These are phyloP conservation scores for Debaryomyces sp. DNA, from an alignment of 1,139 yeast species.

Conservation along the genomic window DNA sequence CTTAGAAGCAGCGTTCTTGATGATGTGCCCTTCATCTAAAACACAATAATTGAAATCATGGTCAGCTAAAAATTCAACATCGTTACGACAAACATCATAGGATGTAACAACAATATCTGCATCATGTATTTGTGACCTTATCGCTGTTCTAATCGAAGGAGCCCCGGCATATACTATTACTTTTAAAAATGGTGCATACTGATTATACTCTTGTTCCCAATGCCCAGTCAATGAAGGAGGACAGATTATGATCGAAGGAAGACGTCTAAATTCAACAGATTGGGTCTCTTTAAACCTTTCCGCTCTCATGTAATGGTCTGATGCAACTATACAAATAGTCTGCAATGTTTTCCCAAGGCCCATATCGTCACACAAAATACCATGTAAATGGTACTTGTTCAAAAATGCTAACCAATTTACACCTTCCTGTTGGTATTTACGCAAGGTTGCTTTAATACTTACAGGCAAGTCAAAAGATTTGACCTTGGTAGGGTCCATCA, in stretches of 20 bases:
- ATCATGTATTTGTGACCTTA: conserved; percentile 54
- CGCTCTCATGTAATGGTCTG: conserved; percentile 88
- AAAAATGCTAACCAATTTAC: conserved; percentile 97
- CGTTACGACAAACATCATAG: conserved; percentile 95
- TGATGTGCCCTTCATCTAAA: conserved; percentile 96
- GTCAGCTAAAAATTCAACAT: conserved; percentile 61
- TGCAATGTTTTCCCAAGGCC: conserved; percentile 97
- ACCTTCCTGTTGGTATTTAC: conserved; percentile 98
- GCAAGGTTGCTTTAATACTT: conserved; percentile 85
- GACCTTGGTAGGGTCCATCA: conserved; percentile 97
- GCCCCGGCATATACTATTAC: conserved; percentile 91
- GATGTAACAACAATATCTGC: conserved; percentile 91
- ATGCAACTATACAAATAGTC: conserved; percentile 94
- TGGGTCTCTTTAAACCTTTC: conserved; percentile 64
- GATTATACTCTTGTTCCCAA: conserved; percentile 95
- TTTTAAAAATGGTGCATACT: conserved; percentile 85
- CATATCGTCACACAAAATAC: conserved; percentile 98
- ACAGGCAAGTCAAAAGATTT: conserved; percentile 89
- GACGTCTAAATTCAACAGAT: conserved; percentile 67
- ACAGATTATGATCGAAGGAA: conserved; percentile 87
- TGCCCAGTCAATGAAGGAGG: conserved; percentile 98
- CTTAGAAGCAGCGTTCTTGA: conserved; percentile 88
- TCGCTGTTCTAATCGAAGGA: conserved; percentile 68
- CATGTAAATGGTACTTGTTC: conserved; percentile 93
- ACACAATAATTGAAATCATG: conserved; percentile 92